Base-by-base conservation (phyloP, 495 filamentous ascomycete species). In the Xylaria sp. region DNA sequence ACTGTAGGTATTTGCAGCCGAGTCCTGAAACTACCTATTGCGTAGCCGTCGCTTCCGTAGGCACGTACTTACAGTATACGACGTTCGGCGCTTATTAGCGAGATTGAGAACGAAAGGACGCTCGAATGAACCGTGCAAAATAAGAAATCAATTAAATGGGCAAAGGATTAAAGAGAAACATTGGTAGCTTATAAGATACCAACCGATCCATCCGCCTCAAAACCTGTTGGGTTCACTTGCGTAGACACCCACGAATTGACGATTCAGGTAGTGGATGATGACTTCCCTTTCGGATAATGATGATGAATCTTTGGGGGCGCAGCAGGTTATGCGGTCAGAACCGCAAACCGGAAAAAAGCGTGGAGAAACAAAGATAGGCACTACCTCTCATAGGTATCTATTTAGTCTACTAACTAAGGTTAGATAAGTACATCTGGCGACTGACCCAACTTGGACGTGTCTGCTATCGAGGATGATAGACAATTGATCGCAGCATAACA, bases 241-340 rank as follows among this genome's bases (percentile, higher is more conserved):
- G n/a, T 52, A 33, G 14, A 21, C 14, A 65, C 43, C 11, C 26
- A 24, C 41, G n/a, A 48, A 46, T 48, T 44, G 61, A 7, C 61
- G 41, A 64, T 64, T 44, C 64, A 67, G 48, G 48, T 29, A 41
- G 26, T 35, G 52, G 67, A 35, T 46, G 67, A 69, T 69, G 67
- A 61, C 15, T 69, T 33, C 67, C 52, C 35, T 44, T 59, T 69
- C 29, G 57, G 67, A 37, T 40, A 24, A 63, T 46, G 61, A 71
- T 71, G 69, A 71, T 71, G 68, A 70, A 58, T 70, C 29, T 26
- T 64, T 15, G 50, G 69, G 48, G 69, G 61, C 31, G 69, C 35
- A 61, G 68, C 57, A 61, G 55, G 8, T 55, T 31, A 40, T 55
- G 46, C 64, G 43, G 64, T 67, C 43, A 52, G 43, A 29, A 37